Conservation (phyloP, 371 early-diverging fungal genomes). For the Saksenaea vasiformis region DNA sequence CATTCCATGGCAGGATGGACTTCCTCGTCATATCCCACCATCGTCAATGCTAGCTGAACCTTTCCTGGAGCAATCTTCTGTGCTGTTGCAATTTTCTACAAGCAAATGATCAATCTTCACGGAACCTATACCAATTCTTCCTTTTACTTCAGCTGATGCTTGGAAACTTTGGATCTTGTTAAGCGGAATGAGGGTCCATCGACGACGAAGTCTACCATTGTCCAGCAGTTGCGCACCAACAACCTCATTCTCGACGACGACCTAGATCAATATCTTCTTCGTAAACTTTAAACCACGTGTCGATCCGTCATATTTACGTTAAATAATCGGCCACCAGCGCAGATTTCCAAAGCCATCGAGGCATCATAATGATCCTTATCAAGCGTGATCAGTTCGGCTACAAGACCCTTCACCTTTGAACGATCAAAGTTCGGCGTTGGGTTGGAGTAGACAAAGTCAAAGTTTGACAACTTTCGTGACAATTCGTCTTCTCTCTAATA, state of each 20-base stretch:
- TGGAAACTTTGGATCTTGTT: slow-evolving; percentile 86
- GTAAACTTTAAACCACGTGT: too few relatives aligned
- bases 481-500: slow-evolving; percentile 47
- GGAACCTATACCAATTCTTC: neutral
- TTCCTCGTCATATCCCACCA: slow-evolving; percentile 82
- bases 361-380: slow-evolving; percentile 62
- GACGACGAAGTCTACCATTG: slow-evolving; percentile 73
- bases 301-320: slow-evolving; percentile 59
- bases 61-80: slow-evolving; percentile 79
- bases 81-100: slow-evolving; percentile 63
- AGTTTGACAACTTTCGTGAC: slow-evolving; percentile 51
- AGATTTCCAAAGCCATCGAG: slow-evolving; percentile 87
- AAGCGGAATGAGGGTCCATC: slow-evolving; percentile 97
- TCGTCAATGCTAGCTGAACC: slow-evolving; percentile 80
- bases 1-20: slow-evolving; percentile 89
- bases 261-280: too few relatives aligned
- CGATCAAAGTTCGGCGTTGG: slow-evolving; percentile 89
- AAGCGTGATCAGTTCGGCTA: slow-evolving; percentile 85
- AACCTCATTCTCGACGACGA: slow-evolving; percentile 93
- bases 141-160: slow-evolving; percentile 62
- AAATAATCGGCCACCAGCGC: slow-evolving; percentile 91
- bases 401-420: slow-evolving; percentile 86
- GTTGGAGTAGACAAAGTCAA: slow-evolving; percentile 73
- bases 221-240: slow-evolving; percentile 87
- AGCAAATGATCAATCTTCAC: neutral